phyloP scores from a whole-genome alignment of 495 filamentous ascomycete species.

The Aspergillus wentii region DNA sequence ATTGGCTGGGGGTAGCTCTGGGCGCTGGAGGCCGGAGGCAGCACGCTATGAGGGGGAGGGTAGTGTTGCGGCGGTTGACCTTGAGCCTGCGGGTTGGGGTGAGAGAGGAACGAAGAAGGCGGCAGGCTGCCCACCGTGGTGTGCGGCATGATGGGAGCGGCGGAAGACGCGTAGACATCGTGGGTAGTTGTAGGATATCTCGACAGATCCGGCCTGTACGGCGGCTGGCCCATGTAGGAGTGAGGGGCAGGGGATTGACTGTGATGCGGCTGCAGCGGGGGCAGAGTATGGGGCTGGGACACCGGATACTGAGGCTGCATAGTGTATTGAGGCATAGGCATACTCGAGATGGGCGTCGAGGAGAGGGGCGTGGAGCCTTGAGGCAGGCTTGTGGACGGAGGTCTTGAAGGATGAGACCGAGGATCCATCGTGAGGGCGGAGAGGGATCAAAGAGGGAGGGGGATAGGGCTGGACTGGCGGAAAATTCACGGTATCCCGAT shows the following conservation, averaged over 20 bases:
- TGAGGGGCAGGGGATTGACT: slow-evolving; percentile 41
- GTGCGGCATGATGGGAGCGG: slow-evolving; percentile 44
- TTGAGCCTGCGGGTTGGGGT: slow-evolving; percentile 49
- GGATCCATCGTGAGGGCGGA: slow-evolving; percentile 44
- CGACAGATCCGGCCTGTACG: slow-evolving; percentile 58
- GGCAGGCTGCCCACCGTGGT: slow-evolving; percentile 58
- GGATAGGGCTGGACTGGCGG: slow-evolving; percentile 21
- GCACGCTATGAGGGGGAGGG: slow-evolving; percentile 56
- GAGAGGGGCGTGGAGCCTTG: slow-evolving; percentile 46
- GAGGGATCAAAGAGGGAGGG: slow-evolving; percentile 21
- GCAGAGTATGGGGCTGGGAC: slow-evolving; percentile 62
- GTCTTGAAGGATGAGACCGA: slow-evolving; percentile 51
- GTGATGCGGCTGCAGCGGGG: slow-evolving; percentile 62
- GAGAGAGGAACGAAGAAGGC: slow-evolving; percentile 46
- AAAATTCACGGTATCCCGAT: slow-evolving; percentile 43
- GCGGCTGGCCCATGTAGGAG: slow-evolving; percentile 53
- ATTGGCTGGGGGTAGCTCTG: slow-evolving; percentile 68
- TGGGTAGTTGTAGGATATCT: slow-evolving; percentile 60
- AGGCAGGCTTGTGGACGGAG: slow-evolving; percentile 52
- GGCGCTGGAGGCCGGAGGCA: slow-evolving; percentile 60
- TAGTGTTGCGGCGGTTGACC: slow-evolving; percentile 53
- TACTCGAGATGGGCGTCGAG: slow-evolving; percentile 40
- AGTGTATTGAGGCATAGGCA: slow-evolving; percentile 46
- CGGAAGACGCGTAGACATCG: slow-evolving; percentile 48
- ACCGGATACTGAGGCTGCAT: slow-evolving; percentile 56